A percentile compares a stretch with the other conserved stretches of the same genome.
These are phyloP conservation scores for Diplodia scrobiculata DNA, from an alignment of 2,329 filamentous ascomycete genomes.

Conservation along the genomic window DNA sequence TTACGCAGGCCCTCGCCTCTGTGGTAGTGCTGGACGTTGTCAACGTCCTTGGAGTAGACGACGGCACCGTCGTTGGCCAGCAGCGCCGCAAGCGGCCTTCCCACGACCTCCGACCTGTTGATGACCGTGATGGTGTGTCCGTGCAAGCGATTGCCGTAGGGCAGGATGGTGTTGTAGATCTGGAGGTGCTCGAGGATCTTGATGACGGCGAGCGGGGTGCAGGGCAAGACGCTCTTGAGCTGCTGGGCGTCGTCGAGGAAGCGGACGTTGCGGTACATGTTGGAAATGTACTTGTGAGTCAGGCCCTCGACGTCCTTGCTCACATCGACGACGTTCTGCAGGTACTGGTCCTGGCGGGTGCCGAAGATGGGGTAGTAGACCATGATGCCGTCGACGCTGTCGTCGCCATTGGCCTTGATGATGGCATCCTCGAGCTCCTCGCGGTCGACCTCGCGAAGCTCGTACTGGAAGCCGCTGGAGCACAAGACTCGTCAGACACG, in stretches of 20 bases:
- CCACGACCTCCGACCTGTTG: conserved; percentile 94
- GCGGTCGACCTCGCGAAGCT: conserved; percentile 79
- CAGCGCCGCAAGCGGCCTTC: conserved; percentile 85
- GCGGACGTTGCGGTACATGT: conserved; percentile 99
- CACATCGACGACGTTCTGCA: conserved; percentile 89
- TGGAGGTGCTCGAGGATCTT: conserved; percentile 96
- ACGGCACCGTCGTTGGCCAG: conserved; percentile 94
- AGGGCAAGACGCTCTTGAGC: conserved; percentile 91
- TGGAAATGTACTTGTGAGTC: conserved; percentile 91
- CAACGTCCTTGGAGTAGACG: conserved; percentile 93
- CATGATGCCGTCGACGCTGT: conserved; percentile 80
- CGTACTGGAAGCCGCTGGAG: conserved; percentile 77
- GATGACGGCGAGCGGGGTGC: conserved; percentile 91
- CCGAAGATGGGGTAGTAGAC: conserved; percentile 99
- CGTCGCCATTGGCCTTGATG: conserved; percentile 78
- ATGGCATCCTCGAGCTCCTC: conserved; percentile 89
- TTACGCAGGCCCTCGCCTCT: conserved; percentile 85
- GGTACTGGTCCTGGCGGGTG: conserved; percentile 85
- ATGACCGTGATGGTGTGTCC: conserved; percentile 95
- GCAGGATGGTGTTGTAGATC: conserved; percentile 93
- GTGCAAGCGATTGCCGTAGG: conserved; percentile 88
- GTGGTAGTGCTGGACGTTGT: conserved; percentile 88
- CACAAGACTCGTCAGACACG: conserved; percentile 25
- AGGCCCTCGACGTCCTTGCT: conserved; percentile 95
- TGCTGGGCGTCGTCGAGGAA: conserved; percentile 80